Evolutionary conservation across 164 flowering plant species (phyloP).

Genomic region (Warburgia ugandensis): DNA sequence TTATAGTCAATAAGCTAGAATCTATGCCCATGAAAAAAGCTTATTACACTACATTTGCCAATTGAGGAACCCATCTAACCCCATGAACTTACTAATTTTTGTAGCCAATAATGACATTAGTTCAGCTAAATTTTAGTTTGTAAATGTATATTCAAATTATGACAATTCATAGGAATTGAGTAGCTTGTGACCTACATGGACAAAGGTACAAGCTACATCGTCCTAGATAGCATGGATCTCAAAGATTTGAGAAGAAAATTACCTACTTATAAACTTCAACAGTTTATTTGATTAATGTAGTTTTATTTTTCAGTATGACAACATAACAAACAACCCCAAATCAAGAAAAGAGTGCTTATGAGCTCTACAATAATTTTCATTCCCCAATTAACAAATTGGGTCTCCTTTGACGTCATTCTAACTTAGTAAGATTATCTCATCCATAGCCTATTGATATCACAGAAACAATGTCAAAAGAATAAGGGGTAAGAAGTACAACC

Average conservation of each 20-base stretch:
- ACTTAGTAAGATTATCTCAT: constrained; percentile 43
- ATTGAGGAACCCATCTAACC: too few relatives aligned
- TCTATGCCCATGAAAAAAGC: background rate
- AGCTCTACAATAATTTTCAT: constrained; percentile 91
- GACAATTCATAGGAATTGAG: too few relatives aligned
- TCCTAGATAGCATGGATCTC: too few relatives aligned
- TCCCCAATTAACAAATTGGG: constrained; percentile 53
- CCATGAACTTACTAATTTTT: too few relatives aligned
- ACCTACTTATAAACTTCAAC: background rate
- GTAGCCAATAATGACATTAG: too few relatives aligned
- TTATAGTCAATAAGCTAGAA: background rate
- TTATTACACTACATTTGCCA: too few relatives aligned
- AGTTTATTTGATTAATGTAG: too few relatives aligned
- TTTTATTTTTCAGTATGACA: background rate
- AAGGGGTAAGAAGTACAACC: background rate
- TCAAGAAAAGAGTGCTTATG: constrained; percentile 44
- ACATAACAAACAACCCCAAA: background rate
- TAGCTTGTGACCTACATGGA: too few relatives aligned
- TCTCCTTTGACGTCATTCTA: constrained; percentile 27
- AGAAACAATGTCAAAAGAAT: background rate
- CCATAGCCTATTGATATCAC: constrained; percentile 52
- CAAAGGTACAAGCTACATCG: too few relatives aligned
- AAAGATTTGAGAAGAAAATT: too few relatives aligned
- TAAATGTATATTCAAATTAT: background rate
- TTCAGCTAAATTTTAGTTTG: background rate